A percentile compares a stretch with the other conserved stretches of the same genome.
These are phyloP conservation scores for Lasiodiplodia hormozganensis DNA, from an alignment of 2,329 filamentous ascomycete genomes.

Conservation along the genomic window DNA sequence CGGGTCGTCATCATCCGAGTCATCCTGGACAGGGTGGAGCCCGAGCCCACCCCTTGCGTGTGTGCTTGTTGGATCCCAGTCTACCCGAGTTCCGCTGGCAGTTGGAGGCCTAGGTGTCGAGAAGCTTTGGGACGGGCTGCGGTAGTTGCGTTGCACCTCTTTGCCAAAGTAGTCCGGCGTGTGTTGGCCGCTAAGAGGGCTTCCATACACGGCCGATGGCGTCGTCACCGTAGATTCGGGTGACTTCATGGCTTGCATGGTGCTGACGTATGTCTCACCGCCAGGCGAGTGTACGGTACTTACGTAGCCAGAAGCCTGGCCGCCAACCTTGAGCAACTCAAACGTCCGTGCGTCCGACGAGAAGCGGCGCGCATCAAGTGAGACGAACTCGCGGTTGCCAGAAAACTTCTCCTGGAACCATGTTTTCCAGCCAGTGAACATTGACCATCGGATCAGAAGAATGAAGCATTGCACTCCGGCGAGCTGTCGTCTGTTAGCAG, in stretches of 20 bases:
- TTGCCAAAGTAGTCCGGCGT: conserved; percentile 45
- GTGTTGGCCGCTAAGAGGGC: conserved; percentile 31
- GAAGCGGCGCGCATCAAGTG: conserved; percentile 71
- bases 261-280: conserved; percentile 22
- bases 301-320: conserved; percentile 23
- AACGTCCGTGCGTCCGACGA: conserved; percentile 42
- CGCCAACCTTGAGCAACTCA: conserved; percentile 44
- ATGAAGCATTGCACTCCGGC: conserved; percentile 87
- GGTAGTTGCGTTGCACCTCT: conserved; percentile 47
- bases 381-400: conserved; percentile 82
- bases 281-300: conserved; percentile 35
- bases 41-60: conserved; percentile 46
- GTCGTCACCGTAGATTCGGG: conserved; percentile 37
- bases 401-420: conserved; percentile 59
- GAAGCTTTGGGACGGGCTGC: conserved; percentile 49
- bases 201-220: conserved; percentile 21
- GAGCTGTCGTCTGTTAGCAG: conserved; percentile 44
- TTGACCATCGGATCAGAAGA: conserved; percentile 81
- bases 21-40: conserved; percentile 25
- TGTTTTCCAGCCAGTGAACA: conserved; percentile 83
- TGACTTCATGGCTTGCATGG: conserved; percentile 32
- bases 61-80: conserved; percentile 46
- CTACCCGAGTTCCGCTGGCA: conserved; percentile 30
- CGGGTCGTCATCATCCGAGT: conserved; percentile 18
- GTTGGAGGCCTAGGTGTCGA: conserved; percentile 50